phyloP scores from a whole-genome alignment of 179 eudicot species.

The Silene vulgaris region DNA sequence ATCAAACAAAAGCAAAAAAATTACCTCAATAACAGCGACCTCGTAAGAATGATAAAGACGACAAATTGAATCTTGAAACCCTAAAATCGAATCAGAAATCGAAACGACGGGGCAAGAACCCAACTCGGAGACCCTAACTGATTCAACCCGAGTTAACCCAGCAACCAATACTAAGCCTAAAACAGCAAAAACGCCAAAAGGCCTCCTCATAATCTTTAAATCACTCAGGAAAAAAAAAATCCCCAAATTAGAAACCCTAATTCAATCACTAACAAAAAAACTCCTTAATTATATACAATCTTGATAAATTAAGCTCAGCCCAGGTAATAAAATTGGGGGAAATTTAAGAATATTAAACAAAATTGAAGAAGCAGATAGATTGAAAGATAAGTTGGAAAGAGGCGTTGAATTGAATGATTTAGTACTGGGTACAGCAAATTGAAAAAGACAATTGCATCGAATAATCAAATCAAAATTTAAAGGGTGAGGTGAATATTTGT shows the following conservation, averaged over 20 bases:
- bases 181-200: slow-evolving; percentile 33
- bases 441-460: background rate
- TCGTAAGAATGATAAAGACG: slow-evolving; percentile 26
- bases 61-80: slow-evolving; percentile 43
- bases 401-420: background rate
- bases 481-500: slow-evolving; percentile 1
- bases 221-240: background rate
- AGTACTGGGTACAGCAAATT: background rate
- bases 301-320: background rate
- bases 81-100: slow-evolving; percentile 43
- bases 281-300: background rate
- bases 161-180: slow-evolving; percentile 34
- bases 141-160: slow-evolving; percentile 35
- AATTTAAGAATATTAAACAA: background rate
- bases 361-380: background rate
- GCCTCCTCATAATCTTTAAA: slow-evolving; percentile 23
- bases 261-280: background rate
- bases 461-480: background rate
- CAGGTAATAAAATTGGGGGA: slow-evolving; percentile 3
- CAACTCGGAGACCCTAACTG: slow-evolving; percentile 39
- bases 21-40: slow-evolving; percentile 58
- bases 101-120: slow-evolving; percentile 41
- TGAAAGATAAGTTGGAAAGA: background rate
- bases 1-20: background rate
- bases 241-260: slow-evolving; percentile 20